phyloP scores from a whole-genome alignment of 805 yeast species.

The Kodamaea kaohsiungensis region DNA sequence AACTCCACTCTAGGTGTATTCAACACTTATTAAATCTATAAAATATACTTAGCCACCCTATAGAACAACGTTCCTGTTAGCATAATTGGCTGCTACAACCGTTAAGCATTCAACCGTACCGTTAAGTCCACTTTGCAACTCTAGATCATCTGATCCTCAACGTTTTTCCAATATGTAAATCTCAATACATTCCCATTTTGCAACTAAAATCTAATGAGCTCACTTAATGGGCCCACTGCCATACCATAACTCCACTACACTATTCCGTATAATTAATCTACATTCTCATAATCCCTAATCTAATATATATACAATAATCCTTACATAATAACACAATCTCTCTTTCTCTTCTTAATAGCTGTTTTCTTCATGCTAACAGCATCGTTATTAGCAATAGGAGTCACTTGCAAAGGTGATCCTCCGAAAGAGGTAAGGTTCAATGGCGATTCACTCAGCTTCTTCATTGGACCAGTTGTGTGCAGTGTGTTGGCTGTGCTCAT shows the following conservation, averaged over 20 bases:
- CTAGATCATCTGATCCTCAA: too few relatives aligned
- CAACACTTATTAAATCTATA: too few relatives aligned
- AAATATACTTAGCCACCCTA: too few relatives aligned
- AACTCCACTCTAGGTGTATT: too few relatives aligned
- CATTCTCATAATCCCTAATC: not conserved
- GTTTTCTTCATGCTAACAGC: constrained; percentile 11
- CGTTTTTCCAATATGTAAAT: too few relatives aligned
- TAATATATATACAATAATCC: not conserved
- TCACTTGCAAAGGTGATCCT: constrained; percentile 1
- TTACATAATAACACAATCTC: constrained; percentile 30
- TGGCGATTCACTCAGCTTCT: not conserved
- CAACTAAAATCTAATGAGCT: too few relatives aligned
- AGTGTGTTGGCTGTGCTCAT: constrained; percentile 4
- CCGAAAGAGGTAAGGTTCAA: not conserved
- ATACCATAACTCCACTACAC: not conserved
- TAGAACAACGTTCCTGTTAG: too few relatives aligned
- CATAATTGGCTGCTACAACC: too few relatives aligned
- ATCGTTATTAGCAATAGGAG: not conserved
- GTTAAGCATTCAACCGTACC: too few relatives aligned
- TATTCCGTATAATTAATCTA: not conserved
- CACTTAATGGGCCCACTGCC: too few relatives aligned
- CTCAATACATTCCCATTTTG: too few relatives aligned
- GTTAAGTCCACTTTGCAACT: too few relatives aligned
- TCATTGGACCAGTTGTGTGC: not conserved
- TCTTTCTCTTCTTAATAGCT: constrained; percentile 25